Conservation (phyloP, 1,284 basidiomycete species). For the Ceratobasidium sp. region DNA sequence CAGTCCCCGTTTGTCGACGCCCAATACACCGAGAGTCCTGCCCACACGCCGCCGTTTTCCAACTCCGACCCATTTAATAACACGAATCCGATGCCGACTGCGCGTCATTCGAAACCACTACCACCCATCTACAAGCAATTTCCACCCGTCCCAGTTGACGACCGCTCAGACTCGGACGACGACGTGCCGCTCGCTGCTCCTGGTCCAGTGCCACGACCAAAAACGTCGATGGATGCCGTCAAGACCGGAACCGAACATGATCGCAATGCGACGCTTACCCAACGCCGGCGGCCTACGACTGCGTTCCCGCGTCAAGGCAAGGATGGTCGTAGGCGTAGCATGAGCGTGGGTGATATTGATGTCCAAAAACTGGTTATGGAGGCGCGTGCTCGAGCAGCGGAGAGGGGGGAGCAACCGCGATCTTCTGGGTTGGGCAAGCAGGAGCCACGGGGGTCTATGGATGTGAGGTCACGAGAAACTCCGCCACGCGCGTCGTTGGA, state of each 20-base stretch:
- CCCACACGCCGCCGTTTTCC: conserved; percentile 1
- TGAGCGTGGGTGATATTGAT: conserved; percentile 77
- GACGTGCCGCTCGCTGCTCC: conserved; percentile 25
- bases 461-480: background rate
- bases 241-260: background rate
- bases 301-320: conserved; percentile 30
- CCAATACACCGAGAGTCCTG: conserved; percentile 13
- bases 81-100: background rate
- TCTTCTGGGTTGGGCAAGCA: conserved; percentile 24
- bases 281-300: conserved; percentile 10
- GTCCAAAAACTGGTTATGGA: conserved; percentile 60
- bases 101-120: conserved; percentile 32
- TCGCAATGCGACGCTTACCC: conserved; percentile 21
- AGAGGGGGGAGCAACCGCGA: conserved; percentile 49
- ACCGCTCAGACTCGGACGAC: conserved; percentile 35
- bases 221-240: conserved; percentile 3
- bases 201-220: background rate
- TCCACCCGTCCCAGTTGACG: conserved; percentile 32
- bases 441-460: conserved; percentile 52
- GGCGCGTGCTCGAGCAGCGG: conserved; percentile 15
- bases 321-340: conserved; percentile 65
- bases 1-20: conserved; percentile 5
- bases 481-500: conserved; percentile 22
- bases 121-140: conserved; percentile 38
- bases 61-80: conserved; percentile 15